phyloP scores from a whole-genome alignment of 495 filamentous ascomycete genomes.

The Neurospora sp. region DNA sequence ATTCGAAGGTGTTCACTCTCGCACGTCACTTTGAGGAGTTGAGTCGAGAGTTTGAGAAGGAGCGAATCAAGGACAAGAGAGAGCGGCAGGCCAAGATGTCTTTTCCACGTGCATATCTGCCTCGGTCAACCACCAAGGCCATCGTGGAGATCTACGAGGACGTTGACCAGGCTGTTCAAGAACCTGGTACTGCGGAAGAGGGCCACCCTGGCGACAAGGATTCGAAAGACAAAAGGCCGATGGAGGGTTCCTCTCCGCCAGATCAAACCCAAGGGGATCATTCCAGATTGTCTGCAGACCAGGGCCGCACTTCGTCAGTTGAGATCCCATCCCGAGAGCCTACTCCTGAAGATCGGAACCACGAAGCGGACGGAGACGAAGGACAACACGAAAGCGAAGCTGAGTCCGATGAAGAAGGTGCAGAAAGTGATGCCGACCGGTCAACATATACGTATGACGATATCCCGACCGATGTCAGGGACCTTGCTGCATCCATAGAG shows the following conservation, averaged over 20 bases:
- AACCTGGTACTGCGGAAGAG: slow-evolving; percentile 66
- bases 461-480: slow-evolving; percentile 38
- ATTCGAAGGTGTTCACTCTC: slow-evolving; percentile 72
- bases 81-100: slow-evolving; percentile 73
- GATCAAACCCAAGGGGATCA: slow-evolving; percentile 13
- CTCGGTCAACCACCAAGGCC: slow-evolving; percentile 84
- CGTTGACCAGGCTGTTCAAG: slow-evolving; percentile 83
- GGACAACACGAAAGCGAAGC: slow-evolving; percentile 41
- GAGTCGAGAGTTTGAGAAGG: slow-evolving; percentile 92
- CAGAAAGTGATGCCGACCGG: slow-evolving; percentile 62
- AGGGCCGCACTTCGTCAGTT: slow-evolving; percentile 7
- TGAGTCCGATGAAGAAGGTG: slow-evolving; percentile 58
- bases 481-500: slow-evolving; percentile 54
- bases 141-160: slow-evolving; percentile 94
- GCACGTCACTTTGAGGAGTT: slow-evolving; percentile 95
- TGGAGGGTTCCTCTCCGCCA: slow-evolving; percentile 11
- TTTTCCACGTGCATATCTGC: slow-evolving; percentile 68
- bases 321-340: slow-evolving; percentile 17
- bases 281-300: background rate
- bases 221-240: slow-evolving; percentile 9
- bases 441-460: slow-evolving; percentile 45
- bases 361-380: slow-evolving; percentile 42
- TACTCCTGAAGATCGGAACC: slow-evolving; percentile 29
- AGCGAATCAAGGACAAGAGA: slow-evolving; percentile 74
- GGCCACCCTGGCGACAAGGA: slow-evolving; percentile 23